Conservation (phyloP, 306 rosid species). For the Aeschynomene evenia region DNA sequence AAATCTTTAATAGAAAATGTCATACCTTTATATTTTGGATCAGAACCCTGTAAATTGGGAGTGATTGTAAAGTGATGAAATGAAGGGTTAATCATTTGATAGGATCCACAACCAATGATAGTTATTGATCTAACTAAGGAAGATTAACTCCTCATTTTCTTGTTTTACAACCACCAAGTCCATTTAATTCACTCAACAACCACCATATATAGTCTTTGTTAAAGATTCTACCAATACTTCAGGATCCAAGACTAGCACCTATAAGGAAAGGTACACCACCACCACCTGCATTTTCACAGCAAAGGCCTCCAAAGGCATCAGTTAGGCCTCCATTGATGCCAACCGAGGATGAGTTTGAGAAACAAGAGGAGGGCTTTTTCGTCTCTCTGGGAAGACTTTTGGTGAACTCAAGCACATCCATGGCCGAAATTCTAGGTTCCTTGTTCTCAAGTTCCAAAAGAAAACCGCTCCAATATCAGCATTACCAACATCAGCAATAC, state of each 20-base stretch:
- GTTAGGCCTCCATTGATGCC: constrained; percentile 85
- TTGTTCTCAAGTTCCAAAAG: constrained; percentile 65
- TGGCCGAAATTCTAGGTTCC: constrained; percentile 61
- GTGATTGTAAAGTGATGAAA: too few species aligned
- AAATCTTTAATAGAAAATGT: too few species aligned
- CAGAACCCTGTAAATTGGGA: too few species aligned
- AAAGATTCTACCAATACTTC: background rate
- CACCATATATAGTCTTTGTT: too few species aligned
- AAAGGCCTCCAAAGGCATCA: constrained; percentile 62
- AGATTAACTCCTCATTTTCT: too few species aligned
- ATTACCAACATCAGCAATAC: constrained; percentile 57
- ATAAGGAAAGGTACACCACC: constrained; percentile 48
- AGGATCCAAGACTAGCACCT: constrained; percentile 61
- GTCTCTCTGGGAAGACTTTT: constrained; percentile 82
- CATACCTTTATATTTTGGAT: too few species aligned
- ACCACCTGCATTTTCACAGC: constrained; percentile 62
- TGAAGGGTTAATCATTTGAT: too few species aligned
- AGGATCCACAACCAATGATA: too few species aligned
- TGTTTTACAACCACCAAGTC: too few species aligned
- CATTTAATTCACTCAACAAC: too few species aligned
- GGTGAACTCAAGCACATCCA: constrained; percentile 65
- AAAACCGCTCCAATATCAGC: constrained; percentile 60
- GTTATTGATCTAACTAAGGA: too few species aligned
- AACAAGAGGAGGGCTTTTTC: constrained; percentile 79
- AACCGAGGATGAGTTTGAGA: constrained; percentile 67